These are phyloP conservation scores for Saccharomycopsis sp. DNA, from an alignment of 805 yeast genomes.

Conservation along the genomic window DNA sequence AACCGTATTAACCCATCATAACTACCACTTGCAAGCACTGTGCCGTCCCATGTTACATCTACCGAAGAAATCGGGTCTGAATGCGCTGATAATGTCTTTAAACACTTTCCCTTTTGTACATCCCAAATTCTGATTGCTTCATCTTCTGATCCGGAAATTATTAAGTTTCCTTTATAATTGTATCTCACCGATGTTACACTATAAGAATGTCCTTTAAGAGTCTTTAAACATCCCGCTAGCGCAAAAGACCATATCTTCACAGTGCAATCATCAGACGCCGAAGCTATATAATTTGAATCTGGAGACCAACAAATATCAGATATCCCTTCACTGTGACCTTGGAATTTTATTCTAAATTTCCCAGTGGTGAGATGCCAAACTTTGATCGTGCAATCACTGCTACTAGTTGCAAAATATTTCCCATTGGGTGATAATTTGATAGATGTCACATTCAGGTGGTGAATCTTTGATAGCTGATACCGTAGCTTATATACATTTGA, in stretches of 20 bases:
- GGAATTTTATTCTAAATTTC: conserved; percentile 26
- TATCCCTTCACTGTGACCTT: conserved; percentile 66
- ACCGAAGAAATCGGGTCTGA: conserved; percentile 81
- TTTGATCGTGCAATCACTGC: conserved; percentile 52
- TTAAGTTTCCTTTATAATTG: conserved; percentile 66
- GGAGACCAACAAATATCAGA: conserved; percentile 77
- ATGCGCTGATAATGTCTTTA: conserved; percentile 85
- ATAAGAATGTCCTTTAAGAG: conserved; percentile 72
- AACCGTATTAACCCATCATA: conserved; percentile 86
- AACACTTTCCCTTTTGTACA: conserved; percentile 54
- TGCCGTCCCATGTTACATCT: conserved; percentile 69
- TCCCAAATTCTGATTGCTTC: conserved; percentile 94
- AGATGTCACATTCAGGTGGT: conserved; percentile 4
- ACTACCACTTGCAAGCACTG: conserved; percentile 79
- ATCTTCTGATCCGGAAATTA: conserved; percentile 81
- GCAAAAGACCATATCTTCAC: conserved; percentile 63
- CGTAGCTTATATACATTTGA: conserved; percentile 9
- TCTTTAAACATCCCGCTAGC: conserved; percentile 37
- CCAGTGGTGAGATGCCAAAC: conserved; percentile 46
- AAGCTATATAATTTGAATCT: conserved; percentile 62
- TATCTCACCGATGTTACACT: conserved; percentile 70
- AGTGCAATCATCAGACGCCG: conserved; percentile 82
- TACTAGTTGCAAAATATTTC: conserved; percentile 44
- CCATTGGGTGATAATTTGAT: conserved; percentile 33
- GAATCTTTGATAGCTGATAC: conserved; percentile 6